Evolutionary conservation across 75 land plant genomes (phyloP).

Genomic region (Larix kaempferi): DNA sequence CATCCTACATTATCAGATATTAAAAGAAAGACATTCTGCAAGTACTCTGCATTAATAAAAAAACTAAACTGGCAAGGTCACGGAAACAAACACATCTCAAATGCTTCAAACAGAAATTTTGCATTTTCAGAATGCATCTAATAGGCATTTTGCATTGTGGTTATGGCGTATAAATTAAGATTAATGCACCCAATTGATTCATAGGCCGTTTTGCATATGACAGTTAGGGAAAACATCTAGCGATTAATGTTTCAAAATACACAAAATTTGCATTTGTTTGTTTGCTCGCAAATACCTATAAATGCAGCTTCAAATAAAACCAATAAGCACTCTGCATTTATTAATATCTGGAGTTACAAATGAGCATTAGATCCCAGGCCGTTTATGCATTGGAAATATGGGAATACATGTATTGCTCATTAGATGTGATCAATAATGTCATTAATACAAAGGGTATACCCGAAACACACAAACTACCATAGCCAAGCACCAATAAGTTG

Average conservation of each 20-base stretch:
- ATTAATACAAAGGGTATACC: too few relatives aligned
- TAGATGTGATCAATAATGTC: not conserved
- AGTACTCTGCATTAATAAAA: not conserved
- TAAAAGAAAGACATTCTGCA: not conserved
- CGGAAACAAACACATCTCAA: not conserved
- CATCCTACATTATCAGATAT: not conserved
- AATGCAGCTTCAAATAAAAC: not conserved
- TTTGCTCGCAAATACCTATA: not conserved
- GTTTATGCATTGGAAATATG: not conserved
- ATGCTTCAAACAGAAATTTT: not conserved
- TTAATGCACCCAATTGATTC: not conserved
- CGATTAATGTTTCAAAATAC: not conserved
- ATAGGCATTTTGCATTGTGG: not conserved
- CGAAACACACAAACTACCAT: too few relatives aligned
- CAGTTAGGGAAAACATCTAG: not conserved
- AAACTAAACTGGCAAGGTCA: not conserved
- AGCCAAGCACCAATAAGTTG: too few relatives aligned
- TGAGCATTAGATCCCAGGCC: not conserved
- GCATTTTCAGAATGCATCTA: not conserved
- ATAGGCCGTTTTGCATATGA: not conserved
- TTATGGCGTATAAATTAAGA: not conserved
- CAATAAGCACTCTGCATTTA: not conserved
- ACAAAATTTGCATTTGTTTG: not conserved
- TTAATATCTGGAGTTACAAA: not conserved
- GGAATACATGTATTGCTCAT: not conserved